Evolutionary conservation across 768 basidiomycete species (phyloP).

Genomic region (Phaeolepiota aurea): DNA sequence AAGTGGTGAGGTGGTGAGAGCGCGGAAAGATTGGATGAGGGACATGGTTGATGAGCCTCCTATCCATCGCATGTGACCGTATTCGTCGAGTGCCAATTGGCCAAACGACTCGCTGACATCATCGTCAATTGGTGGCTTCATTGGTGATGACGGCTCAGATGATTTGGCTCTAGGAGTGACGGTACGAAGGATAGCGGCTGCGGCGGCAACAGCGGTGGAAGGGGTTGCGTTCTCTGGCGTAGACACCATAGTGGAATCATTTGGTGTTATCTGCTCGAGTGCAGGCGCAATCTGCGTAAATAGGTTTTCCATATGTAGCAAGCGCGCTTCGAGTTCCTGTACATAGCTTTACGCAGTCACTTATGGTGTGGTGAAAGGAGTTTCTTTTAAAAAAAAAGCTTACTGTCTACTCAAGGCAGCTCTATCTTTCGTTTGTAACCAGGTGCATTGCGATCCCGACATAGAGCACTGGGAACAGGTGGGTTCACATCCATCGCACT

Average conservation of each 20-base stretch:
- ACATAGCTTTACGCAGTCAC: slow-evolving; percentile 55
- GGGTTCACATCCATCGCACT: slow-evolving; percentile 84
- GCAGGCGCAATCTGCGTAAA: slow-evolving; percentile 77
- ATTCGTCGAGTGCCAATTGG: slow-evolving; percentile 81
- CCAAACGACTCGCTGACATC: slow-evolving; percentile 83
- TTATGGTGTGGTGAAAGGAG: slow-evolving; percentile 3
- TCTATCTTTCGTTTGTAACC: slow-evolving; percentile 88
- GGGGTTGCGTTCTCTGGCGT: slow-evolving; percentile 21
- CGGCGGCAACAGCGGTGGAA: slow-evolving; percentile 25
- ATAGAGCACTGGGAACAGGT: slow-evolving; percentile 75
- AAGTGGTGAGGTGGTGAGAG: slow-evolving; percentile 63
- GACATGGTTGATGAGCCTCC: slow-evolving; percentile 91
- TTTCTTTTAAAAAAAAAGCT: slow-evolving; percentile 28
- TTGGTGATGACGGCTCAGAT: slow-evolving; percentile 31
- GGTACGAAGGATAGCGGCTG: slow-evolving; percentile 26
- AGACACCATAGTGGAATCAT: slow-evolving; percentile 28
- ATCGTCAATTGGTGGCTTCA: slow-evolving; percentile 47
- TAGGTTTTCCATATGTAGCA: slow-evolving; percentile 84
- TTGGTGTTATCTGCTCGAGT: slow-evolving; percentile 63
- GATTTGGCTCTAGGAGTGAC: slow-evolving; percentile 24
- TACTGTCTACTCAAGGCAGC: slow-evolving; percentile 87
- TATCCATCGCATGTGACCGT: slow-evolving; percentile 89
- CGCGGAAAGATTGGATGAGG: slow-evolving; percentile 80
- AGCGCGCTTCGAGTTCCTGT: slow-evolving; percentile 81
- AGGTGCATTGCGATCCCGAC: slow-evolving; percentile 74